Percentiles rank a stretch among this genome's conserved stretches.
Conservation (phyloP, 768 basidiomycete species). For the Hebeloma cylindrosporum region DNA sequence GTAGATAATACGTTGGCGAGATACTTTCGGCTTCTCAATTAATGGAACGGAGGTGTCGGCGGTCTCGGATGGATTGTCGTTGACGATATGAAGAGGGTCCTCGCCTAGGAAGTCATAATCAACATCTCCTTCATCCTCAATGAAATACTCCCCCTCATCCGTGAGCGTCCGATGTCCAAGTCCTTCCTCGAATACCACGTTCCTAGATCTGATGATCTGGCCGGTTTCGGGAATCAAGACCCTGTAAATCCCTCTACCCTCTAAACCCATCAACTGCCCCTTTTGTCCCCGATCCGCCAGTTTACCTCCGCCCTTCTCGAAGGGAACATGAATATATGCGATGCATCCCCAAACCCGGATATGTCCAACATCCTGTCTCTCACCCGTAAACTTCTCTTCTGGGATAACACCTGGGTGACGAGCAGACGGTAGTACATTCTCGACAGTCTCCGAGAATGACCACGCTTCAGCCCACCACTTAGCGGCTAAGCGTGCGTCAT, state of each 20-base stretch:
- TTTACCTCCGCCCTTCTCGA: conserved; percentile 13
- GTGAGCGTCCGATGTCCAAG: conserved; percentile 16
- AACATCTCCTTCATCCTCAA: conserved; percentile 2
- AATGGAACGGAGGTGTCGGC: not conserved
- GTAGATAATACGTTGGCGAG: conserved; percentile 5
- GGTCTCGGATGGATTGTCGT: not conserved
- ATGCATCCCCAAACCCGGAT: too few relatives aligned
- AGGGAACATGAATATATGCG: conserved; percentile 13
- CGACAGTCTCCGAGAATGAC: not conserved
- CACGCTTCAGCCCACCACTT: conserved; percentile 14
- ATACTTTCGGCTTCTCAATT: not conserved
- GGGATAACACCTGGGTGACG: conserved; percentile 7
- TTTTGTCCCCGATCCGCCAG: conserved; percentile 1
- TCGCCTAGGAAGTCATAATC: conserved; percentile 5
- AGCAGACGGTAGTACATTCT: conserved; percentile 3
- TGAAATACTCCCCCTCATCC: conserved; percentile 14
- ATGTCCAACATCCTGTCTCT: conserved; percentile 11
- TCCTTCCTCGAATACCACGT: conserved; percentile 19
- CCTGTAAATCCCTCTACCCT: conserved; percentile 11
- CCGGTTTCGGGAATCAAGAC: conserved; percentile 16
- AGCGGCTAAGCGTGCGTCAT: conserved; percentile 2
- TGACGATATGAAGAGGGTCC: not conserved
- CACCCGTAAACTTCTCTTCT: not conserved
- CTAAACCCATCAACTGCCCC: conserved; percentile 10
- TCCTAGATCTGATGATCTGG: conserved; percentile 6